Percentiles rank a stretch among this genome's conserved stretches.
Evolutionary conservation across 345 rosid species (phyloP).

Genomic region (Gossypium stocksii): DNA sequence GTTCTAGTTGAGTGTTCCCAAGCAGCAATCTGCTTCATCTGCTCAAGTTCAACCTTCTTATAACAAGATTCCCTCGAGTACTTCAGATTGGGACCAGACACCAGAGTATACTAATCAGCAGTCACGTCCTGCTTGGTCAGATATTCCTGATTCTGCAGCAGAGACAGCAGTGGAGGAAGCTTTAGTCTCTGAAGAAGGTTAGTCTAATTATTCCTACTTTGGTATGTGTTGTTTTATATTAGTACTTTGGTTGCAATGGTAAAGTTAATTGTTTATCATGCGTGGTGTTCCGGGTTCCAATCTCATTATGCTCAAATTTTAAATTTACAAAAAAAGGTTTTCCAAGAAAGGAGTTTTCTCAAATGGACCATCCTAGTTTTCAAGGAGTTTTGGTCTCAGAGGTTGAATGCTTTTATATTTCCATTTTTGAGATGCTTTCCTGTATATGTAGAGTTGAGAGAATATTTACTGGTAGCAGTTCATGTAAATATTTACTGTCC

Average conservation of each 20-base stretch:
- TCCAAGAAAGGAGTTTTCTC: not conserved
- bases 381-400: not conserved
- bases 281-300: not conserved
- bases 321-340: no score
- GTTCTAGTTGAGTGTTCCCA: constrained; percentile 63
- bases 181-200: constrained; percentile 65
- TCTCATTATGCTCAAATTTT: no score
- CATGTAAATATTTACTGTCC: not conserved
- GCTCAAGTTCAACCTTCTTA: constrained; percentile 48
- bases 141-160: constrained; percentile 43
- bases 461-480: constrained; percentile 4
- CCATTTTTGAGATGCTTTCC: not conserved
- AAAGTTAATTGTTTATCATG: not conserved
- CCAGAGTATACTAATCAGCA: constrained; percentile 48
- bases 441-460: not conserved
- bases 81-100: constrained; percentile 60
- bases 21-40: constrained; percentile 44
- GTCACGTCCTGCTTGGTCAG: constrained; percentile 38
- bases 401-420: not conserved
- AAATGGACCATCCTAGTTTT: not conserved
- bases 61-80: constrained; percentile 36
- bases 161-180: constrained; percentile 42
- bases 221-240: constrained; percentile 6
- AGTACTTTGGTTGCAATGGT: not conserved
- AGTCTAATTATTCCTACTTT: not conserved